Evolutionary conservation across 176 grass and related monocot genomes (phyloP).

Genomic region (Aegilops tauschii): DNA sequence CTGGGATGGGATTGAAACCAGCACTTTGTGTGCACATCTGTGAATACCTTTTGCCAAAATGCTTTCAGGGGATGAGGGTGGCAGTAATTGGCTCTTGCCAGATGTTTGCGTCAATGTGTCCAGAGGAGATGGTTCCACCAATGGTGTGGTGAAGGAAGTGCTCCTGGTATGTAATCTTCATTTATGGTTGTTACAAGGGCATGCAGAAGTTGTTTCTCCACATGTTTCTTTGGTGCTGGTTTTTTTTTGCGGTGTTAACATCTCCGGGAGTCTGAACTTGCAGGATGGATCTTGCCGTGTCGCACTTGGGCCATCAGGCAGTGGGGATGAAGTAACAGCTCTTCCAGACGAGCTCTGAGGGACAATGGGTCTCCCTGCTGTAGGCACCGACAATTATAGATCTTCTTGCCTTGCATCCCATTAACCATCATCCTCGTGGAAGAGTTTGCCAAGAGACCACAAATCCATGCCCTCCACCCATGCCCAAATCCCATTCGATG

Average conservation of each 20-base stretch:
- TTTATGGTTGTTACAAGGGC: background rate
- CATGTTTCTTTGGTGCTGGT: background rate
- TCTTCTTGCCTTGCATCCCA: no score
- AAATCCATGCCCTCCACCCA: no score
- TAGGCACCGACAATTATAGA: no score
- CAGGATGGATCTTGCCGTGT: constrained; percentile 75
- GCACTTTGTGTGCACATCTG: background rate
- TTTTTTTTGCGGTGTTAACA: constrained; percentile 2
- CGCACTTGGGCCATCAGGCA: constrained; percentile 50
- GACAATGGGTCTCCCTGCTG: no score
- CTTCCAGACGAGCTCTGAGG: constrained; percentile 42
- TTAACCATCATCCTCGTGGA: no score
- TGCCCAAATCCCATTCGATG: no score
- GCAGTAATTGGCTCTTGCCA: constrained; percentile 45
- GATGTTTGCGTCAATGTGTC: constrained; percentile 70
- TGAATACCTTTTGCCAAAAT: constrained; percentile 14
- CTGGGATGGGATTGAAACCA: background rate
- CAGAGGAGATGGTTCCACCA: constrained; percentile 35
- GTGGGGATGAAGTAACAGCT: constrained; percentile 40
- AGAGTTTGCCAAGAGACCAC: no score
- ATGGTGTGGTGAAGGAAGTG: constrained; percentile 62
- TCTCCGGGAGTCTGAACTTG: background rate
- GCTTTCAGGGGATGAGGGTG: constrained; percentile 50
- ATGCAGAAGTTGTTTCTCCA: background rate
- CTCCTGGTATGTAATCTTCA: constrained; percentile 38